Base-by-base conservation (phyloP, 2,329 filamentous ascomycete species). In the Colletotrichum sp. region DNA sequence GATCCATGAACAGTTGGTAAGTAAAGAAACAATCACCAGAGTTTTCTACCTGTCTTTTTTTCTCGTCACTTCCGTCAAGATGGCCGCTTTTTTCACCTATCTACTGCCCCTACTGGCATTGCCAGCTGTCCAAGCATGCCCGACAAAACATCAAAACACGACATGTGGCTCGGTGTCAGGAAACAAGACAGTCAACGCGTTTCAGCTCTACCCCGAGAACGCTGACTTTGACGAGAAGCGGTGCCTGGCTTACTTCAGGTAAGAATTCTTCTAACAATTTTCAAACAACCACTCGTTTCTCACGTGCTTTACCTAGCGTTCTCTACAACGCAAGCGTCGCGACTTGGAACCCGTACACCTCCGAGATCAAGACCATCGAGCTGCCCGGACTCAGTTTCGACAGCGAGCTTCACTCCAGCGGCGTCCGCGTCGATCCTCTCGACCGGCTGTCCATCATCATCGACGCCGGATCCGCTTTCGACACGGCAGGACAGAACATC, bases 401-500 rank as follows among this genome's bases (percentile, higher is more conserved):
- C 22, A 75, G 72, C 22, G 72, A 78, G 3, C 79, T 81, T 22
- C 83, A 85, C 77, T 80, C 83, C 11, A 84, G 84, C 61, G 85
- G 84, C 29, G 80, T 86, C 4, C 81, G 82, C n/a, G 80, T 83
- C 68, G 85, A 86, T 39, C 79, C 78, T 1, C 79, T 82, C 44
- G 80, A 82, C 34, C 78, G 82, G 49, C 80, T 85, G n/a, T 82
- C 83, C 4, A 81, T 86, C 69, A 80, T 85, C 39, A 77, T 84
- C 12, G 83, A 87, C 71, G 79, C 84, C 3, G 85, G 82, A 4
- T 64, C 78, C 5, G 81, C 85, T 12, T 86, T 84, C 71, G 82
- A 82, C 15, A 86, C 85, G 0, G 71, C 29, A 7, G 85, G 85
- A 39, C 76, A 79, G 29, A 77, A 87, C 69, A 79, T 86, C 12